Conservation (phyloP, 2,329 filamentous ascomycete species). For the Aspergillus quadricinctus region DNA sequence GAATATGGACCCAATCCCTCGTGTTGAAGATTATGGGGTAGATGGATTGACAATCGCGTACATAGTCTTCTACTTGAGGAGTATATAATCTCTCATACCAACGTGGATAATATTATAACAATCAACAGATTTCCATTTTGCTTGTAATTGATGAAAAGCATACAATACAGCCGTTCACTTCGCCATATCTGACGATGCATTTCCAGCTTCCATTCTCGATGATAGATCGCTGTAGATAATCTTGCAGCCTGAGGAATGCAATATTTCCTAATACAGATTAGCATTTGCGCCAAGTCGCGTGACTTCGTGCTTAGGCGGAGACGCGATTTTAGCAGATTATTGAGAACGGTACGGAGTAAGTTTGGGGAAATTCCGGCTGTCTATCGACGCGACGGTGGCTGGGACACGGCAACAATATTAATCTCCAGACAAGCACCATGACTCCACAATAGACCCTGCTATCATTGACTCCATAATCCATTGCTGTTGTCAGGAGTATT, state of each 20-base stretch:
- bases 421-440: neutral
- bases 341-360: too few species aligned
- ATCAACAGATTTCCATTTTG: neutral
- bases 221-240: neutral
- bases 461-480: neutral
- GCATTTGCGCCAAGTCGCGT: slow-evolving; percentile 3
- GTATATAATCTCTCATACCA: neutral
- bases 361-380: neutral
- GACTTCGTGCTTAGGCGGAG: slow-evolving; percentile 9
- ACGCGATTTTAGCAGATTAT: slow-evolving; percentile 6
- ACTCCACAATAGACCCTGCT: neutral
- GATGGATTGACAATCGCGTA: neutral
- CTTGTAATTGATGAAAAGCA: neutral
- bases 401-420: neutral
- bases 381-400: neutral
- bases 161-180: neutral
- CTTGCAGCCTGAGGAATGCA: slow-evolving; percentile 20
- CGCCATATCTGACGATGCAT: too few species aligned
- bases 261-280: slow-evolving; percentile 14
- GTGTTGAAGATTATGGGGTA: neutral
- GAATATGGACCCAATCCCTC: neutral
- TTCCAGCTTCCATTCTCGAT: neutral
- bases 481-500: neutral
- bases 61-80: neutral
- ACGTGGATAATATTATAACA: too few species aligned